Evolutionary conservation across 352 stramenopile species (phyloP), one percentile per base, ranked within the genome.

Genomic region (Globisporangium splendens): DNA sequence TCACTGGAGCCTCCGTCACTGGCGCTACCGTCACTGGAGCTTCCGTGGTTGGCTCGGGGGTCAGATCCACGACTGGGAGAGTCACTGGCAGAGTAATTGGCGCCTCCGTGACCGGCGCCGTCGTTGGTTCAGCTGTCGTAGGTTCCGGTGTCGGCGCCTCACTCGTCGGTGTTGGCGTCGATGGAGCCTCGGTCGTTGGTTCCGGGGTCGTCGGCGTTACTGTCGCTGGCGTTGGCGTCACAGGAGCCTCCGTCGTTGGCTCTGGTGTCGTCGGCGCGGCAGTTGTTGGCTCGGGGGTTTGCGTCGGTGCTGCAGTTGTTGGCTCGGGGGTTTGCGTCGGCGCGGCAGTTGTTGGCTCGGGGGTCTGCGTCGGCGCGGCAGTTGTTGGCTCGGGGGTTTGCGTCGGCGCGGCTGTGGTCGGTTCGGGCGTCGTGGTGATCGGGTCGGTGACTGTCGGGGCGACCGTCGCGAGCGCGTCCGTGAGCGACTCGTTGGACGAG

Each of bases 1-100:
- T 70, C 6, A 28, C 28, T 35, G 67, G 67, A 0, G 51, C 50
- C 28, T 70, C 22, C 28, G 65, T 66, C 7, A 35, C 28, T 8
- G 28, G 28, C 0, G 28, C 28, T 58, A 8, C 53, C 31, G 22
- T 55, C 54, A 51, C 13, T 1, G 46, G 18, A 0, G 15, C 53
- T 60, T 8, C 52, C 4, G 21, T 46, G 15, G 63, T 60, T 8
- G 67, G 56, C 18, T 44, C 39, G 1, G 39, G 39, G 12, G 39
- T 44, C 17, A n/a, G 13, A 12, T 44, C 39, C 13, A 44, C 39
- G 1, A n/a, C 13, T 44, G 39, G 39, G 8, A 44, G 0, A 15
- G 39, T 44, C 13, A 44, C 39, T 44, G 61, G 52, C 8, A 58
- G 52, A 6, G 46, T 59, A 8, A 61, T 69, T 17, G 46, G 46